Conservation (phyloP, 2,329 filamentous ascomycete species). For the Ilyonectria robusta region DNA sequence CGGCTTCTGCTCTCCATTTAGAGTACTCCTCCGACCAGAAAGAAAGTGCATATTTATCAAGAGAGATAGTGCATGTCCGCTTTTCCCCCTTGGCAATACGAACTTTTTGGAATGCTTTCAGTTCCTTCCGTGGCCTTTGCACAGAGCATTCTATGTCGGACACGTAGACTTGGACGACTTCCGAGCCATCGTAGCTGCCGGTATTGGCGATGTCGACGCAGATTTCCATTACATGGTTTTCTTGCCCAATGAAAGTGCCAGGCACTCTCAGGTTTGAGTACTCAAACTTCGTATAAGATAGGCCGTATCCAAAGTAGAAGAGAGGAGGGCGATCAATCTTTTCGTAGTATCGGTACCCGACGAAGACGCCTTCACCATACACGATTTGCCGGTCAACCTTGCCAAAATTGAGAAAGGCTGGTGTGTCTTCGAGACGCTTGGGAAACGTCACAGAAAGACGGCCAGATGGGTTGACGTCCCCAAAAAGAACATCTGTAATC, state of each 20-base stretch:
- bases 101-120: slow-evolving; percentile 17
- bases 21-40: slow-evolving; percentile 19
- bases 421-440: slow-evolving; percentile 71
- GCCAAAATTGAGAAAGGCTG: slow-evolving; percentile 78
- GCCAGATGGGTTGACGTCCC: slow-evolving; percentile 72
- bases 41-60: slow-evolving; percentile 25
- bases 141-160: neutral
- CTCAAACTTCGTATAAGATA: slow-evolving; percentile 59
- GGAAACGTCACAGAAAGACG: slow-evolving; percentile 77
- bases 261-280: slow-evolving; percentile 54
- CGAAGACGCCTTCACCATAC: slow-evolving; percentile 79
- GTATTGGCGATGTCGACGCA: slow-evolving; percentile 6
- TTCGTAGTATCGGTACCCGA: slow-evolving; percentile 81
- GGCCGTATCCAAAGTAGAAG: slow-evolving; percentile 76
- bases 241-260: neutral
- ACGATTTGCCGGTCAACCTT: slow-evolving; percentile 75
- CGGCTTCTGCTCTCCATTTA: slow-evolving; percentile 17
- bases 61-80: neutral
- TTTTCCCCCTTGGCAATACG: neutral
- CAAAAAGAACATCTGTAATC: slow-evolving; percentile 74
- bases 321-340: slow-evolving; percentile 70
- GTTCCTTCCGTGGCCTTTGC: slow-evolving; percentile 1
- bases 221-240: neutral
- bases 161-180: slow-evolving; percentile 19
- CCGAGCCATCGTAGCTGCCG: slow-evolving; percentile 7